Percentiles rank a stretch among this genome's conserved stretches.
Evolutionary conservation across 208 protist species (phyloP).

Genomic region (Endotrypanum monterogeii): DNA sequence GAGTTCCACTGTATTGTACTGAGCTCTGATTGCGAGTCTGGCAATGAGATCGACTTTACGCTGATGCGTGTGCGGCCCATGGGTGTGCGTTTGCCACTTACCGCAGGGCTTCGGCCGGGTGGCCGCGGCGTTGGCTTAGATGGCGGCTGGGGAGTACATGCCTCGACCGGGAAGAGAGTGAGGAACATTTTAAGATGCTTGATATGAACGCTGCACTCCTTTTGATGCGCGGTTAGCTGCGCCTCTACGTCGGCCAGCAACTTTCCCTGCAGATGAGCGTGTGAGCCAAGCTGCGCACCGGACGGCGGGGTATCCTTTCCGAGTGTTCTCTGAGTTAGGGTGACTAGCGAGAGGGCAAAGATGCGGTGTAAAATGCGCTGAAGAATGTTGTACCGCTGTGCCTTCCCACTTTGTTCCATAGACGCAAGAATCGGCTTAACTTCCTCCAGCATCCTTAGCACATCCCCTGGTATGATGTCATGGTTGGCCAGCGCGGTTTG

Average conservation of each 20-base stretch:
- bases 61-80: background rate
- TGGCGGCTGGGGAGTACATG: background rate
- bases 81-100: background rate
- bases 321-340: slow-evolving; percentile 21
- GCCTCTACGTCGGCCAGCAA: slow-evolving; percentile 30
- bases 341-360: slow-evolving; percentile 27
- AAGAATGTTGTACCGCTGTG: slow-evolving; percentile 16
- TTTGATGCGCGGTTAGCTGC: slow-evolving; percentile 26
- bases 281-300: slow-evolving; percentile 22
- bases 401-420: slow-evolving; percentile 24
- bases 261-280: slow-evolving; percentile 32
- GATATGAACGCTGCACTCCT: slow-evolving; percentile 8
- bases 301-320: slow-evolving; percentile 26
- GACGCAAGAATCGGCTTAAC: slow-evolving; percentile 4
- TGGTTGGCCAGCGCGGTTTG: slow-evolving; percentile 4
- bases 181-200: slow-evolving; percentile 18
- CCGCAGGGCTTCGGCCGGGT: background rate
- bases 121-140: background rate
- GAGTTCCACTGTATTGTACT: slow-evolving; percentile 16
- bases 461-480: slow-evolving; percentile 10
- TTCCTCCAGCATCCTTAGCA: slow-evolving; percentile 20
- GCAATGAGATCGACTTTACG: background rate
- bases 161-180: slow-evolving; percentile 1
- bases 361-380: slow-evolving; percentile 31
- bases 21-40: slow-evolving; percentile 2